Percentiles rank a stretch among this genome's conserved stretches.
phyloP scores from a whole-genome alignment of 169 alveolate genomes.

The Eimeria necatrix region DNA sequence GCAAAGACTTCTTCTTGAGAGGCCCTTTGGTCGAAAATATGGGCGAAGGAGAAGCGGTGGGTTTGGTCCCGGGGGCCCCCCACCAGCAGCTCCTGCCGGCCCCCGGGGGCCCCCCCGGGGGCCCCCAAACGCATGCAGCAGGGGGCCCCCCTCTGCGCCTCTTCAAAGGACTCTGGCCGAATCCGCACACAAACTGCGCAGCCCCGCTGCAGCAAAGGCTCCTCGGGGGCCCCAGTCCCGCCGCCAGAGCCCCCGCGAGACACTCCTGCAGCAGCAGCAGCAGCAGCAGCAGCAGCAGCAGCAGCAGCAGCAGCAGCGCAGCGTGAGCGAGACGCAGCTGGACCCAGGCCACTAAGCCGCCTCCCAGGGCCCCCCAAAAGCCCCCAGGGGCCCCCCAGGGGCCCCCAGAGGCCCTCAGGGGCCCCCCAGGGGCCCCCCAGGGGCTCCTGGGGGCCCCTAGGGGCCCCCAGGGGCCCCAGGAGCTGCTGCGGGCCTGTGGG shows the following conservation, averaged over 20 bases:
- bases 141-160: slow-evolving; percentile 48
- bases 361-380: no score
- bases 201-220: slow-evolving; percentile 39
- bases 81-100: neutral
- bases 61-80: neutral
- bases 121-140: neutral
- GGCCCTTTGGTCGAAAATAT: slow-evolving; percentile 86
- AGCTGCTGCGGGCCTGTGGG: no score
- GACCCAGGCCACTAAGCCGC: no score
- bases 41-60: slow-evolving; percentile 85
- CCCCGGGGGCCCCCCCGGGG: slow-evolving; percentile 3
- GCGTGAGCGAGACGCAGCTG: no score
- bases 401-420: no score
- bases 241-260: neutral
- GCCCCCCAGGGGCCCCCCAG: no score
- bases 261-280: neutral
- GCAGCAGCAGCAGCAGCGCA: no score
- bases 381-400: no score
- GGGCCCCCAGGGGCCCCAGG: no score
- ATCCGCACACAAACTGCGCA: slow-evolving; percentile 71
- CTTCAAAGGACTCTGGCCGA: slow-evolving; percentile 66
- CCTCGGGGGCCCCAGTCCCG: neutral
- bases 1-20: slow-evolving; percentile 88
- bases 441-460: no score
- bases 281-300: neutral